Base-by-base conservation (phyloP, 768 basidiomycete genomes). In the Lenzites betulinus region DNA sequence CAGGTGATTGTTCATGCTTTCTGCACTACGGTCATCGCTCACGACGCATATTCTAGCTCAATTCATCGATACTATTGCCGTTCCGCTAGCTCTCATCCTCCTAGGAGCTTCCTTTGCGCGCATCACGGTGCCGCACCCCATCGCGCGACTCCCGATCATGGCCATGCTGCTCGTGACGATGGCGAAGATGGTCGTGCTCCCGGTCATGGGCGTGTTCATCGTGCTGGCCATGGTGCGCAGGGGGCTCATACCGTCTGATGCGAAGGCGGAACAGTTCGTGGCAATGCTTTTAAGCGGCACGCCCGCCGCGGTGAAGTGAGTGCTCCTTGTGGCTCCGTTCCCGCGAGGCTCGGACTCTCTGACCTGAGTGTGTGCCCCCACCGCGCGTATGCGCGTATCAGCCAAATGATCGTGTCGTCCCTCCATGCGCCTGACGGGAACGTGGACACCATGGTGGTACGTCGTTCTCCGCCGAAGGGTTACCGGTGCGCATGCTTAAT, bases 261-360 rank as follows among this genome's bases (percentile, higher is more conserved):
- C 78, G 30, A 75, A 73, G 59, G 77, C 77, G 41, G 76, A 79
- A 51, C 67, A 66, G 20, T 81, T 81, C 64, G 77, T 78, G 8
- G 75, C 78, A 23, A 79, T 80, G 73, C 75, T 81, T 23, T 67
- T 79, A 42, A 77, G 77, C 46, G 81, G 81, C 4, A 80, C 81
- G 18, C 81, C 81, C 6, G 75, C 77, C 1, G 78, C 77, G 25
- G 75, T 75, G 36, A 76, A 77, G 73, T 74, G 53, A 66, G 68
- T 64, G 41, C 36, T 58, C 16, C 25, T n/a, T 47, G 13, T 9
- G 3, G 26, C 30, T 8, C 30, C 43, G 33, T 11, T 33, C 28
- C 23, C 22, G 55, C 36, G 59, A 38, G 49, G 39, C 43, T n/a
- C n/a, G 20, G 36, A 49, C 41, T 22, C 18, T 30, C 60, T 61